Percentiles rank a stretch among this genome's conserved stretches.
phyloP scores from a whole-genome alignment of 768 basidiomycete species.

The Russula sp. region DNA sequence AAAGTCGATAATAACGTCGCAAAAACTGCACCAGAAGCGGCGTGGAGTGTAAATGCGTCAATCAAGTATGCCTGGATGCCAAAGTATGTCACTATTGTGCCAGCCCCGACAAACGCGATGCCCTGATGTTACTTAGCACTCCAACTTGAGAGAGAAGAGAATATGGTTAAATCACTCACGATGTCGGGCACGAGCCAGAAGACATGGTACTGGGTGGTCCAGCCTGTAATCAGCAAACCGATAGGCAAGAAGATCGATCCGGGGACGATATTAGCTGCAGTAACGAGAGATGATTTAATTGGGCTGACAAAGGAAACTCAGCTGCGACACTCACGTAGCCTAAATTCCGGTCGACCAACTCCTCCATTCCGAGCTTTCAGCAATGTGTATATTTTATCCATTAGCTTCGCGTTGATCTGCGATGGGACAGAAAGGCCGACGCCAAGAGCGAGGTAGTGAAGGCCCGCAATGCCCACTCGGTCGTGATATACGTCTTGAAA shows the following conservation, averaged over 20 bases:
- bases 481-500: constrained; percentile 50
- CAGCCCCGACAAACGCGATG: constrained; percentile 49
- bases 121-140: constrained; percentile 36
- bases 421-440: constrained; percentile 48
- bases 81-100: constrained; percentile 54
- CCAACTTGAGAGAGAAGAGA: background rate
- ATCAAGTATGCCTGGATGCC: constrained; percentile 60
- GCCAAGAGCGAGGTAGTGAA: constrained; percentile 68
- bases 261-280: constrained; percentile 48
- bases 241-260: constrained; percentile 54
- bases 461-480: constrained; percentile 48
- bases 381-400: constrained; percentile 52
- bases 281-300: background rate
- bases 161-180: constrained; percentile 28
- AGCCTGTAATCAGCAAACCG: constrained; percentile 64
- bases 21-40: constrained; percentile 49
- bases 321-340: constrained; percentile 35
- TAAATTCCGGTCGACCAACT: constrained; percentile 46
- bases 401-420: constrained; percentile 43
- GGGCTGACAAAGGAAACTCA: background rate
- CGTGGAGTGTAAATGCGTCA: constrained; percentile 56
- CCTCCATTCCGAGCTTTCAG: constrained; percentile 47
- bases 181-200: constrained; percentile 71
- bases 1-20: background rate
- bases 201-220: constrained; percentile 49